Conservation (phyloP, 768 basidiomycete species). For the Coprinopsis marcescibilis region DNA sequence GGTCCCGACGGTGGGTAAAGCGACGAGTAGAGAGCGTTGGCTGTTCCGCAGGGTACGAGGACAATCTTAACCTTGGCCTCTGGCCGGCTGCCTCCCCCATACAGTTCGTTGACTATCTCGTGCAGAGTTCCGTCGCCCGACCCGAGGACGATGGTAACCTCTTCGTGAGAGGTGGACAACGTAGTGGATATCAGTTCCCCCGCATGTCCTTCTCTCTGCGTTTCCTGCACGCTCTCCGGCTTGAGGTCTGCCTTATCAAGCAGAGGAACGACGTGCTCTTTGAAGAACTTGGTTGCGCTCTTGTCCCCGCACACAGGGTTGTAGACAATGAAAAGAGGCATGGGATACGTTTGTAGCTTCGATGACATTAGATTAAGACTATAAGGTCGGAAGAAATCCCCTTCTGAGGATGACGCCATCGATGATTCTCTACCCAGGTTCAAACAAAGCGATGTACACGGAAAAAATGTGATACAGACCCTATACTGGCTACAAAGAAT, state of each 20-base stretch:
- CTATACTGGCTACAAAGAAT: no score
- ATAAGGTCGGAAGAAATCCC: not conserved
- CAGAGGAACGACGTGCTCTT: constrained; percentile 57
- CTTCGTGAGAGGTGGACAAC: constrained; percentile 22
- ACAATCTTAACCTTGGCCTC: constrained; percentile 35
- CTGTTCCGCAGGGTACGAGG: constrained; percentile 78
- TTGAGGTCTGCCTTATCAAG: constrained; percentile 36
- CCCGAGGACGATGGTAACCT: constrained; percentile 50
- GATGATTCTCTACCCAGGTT: not conserved
- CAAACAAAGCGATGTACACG: no score
- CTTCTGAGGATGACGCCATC: not conserved
- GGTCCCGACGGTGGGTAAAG: constrained; percentile 52
- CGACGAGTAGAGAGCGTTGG: constrained; percentile 84
- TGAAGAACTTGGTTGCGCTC: constrained; percentile 50
- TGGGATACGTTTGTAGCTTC: constrained; percentile 11
- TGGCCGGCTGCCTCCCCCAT: constrained; percentile 16
- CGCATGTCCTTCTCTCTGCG: constrained; percentile 50
- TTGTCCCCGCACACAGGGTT: constrained; percentile 72
- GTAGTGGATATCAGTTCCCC: constrained; percentile 39
- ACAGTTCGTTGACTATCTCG: constrained; percentile 71
- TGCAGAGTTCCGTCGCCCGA: constrained; percentile 94
- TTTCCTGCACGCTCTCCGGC: constrained; percentile 40
- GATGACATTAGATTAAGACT: not conserved
- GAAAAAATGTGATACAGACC: no score
- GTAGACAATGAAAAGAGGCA: constrained; percentile 59